Evolutionary conservation across 805 yeast species (phyloP), one percentile per base, ranked within the genome.

Genomic region (Schizosaccharomyces osmophilus): DNA sequence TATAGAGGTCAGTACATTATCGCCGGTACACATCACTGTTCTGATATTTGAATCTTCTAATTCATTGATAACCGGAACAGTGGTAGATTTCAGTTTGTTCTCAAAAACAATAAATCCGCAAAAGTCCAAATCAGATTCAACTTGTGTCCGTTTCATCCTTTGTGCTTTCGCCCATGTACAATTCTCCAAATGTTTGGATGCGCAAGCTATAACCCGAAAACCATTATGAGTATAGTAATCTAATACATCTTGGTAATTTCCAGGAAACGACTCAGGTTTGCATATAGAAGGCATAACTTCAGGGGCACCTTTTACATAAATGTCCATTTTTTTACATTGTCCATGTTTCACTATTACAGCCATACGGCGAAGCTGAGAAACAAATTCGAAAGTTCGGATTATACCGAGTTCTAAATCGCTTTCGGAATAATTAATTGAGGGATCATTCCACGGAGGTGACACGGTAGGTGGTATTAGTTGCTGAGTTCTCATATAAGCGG

Each of bases 21-120:
- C 99, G 61, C 99, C 99, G 0, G 98, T 93, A 71, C 98, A 93
- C 98, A 93, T 93, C 36, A 88, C 74, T 0, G 93, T 85, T 66
- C 97, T 76, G 60, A 93, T 77, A 26, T 79, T 76, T 0, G 98
- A 97, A 5, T 75, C 75, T 26, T 74, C 73, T 60, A 93, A 74
- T 63, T 79, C 77, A 13, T 71, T 65, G 60, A 93, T 75, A 0
- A 89, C 86, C 0, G 73, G 71, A 8, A 75, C 75, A 0, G 96
- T 84, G 0, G 84, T 74, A 1, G 77, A 73, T 69, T 93, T 93
- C 67, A 93, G 75, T 70, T 87, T 86, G 71, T 93, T 93, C 69
- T 93, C 97, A 73, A 93, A 93, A 2, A 93, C 77, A 63, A 93
- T 85, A 67, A 93, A 88, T 0, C 99, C 99, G 55, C 84, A 70